Conservation (phyloP, 148 eudicot species). For the Camellia sinensis region DNA sequence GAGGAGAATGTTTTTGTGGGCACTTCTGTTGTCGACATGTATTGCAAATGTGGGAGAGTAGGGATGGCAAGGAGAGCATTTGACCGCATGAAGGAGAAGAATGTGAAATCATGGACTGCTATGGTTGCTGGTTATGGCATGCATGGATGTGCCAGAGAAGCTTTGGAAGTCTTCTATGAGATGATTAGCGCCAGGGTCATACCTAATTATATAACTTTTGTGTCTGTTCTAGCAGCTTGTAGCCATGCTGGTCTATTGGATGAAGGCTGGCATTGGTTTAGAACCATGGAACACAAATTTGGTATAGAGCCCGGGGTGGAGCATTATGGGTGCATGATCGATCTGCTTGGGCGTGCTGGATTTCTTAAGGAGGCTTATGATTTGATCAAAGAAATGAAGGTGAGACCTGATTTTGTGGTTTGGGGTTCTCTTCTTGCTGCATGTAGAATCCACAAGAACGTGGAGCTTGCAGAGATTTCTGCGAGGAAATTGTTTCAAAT, state of each 20-base stretch:
- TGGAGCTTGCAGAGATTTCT: slow-evolving; percentile 61
- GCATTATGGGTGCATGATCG: slow-evolving; percentile 75
- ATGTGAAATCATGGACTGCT: slow-evolving; percentile 69
- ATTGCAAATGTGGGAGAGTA: slow-evolving; percentile 72
- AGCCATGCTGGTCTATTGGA: slow-evolving; percentile 75
- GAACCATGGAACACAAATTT: slow-evolving; percentile 45
- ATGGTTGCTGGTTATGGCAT: slow-evolving; percentile 68
- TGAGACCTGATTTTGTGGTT: slow-evolving; percentile 57
- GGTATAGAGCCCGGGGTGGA: slow-evolving; percentile 51
- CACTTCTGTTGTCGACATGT: slow-evolving; percentile 66
- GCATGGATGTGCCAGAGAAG: slow-evolving; percentile 61
- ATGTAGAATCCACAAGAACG: slow-evolving; percentile 63
- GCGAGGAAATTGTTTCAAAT: slow-evolving; percentile 53
- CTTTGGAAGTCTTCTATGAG: slow-evolving; percentile 54
- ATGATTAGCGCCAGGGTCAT: slow-evolving; percentile 47
- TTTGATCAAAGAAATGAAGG: slow-evolving; percentile 55
- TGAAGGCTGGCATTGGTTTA: slow-evolving; percentile 59
- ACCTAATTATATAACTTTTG: slow-evolving; percentile 60
- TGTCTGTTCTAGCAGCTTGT: slow-evolving; percentile 68
- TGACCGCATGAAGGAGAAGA: slow-evolving; percentile 56
- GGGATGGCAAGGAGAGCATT: slow-evolving; percentile 52
- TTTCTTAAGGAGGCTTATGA: slow-evolving; percentile 44
- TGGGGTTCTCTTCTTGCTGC: slow-evolving; percentile 72
- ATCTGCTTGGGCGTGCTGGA: slow-evolving; percentile 66
- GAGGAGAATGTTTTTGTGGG: slow-evolving; percentile 62